Evolutionary conservation across 805 yeast genomes (phyloP), one percentile per base, ranked within the genome.

Genomic region (Yamadazyma scolyti): DNA sequence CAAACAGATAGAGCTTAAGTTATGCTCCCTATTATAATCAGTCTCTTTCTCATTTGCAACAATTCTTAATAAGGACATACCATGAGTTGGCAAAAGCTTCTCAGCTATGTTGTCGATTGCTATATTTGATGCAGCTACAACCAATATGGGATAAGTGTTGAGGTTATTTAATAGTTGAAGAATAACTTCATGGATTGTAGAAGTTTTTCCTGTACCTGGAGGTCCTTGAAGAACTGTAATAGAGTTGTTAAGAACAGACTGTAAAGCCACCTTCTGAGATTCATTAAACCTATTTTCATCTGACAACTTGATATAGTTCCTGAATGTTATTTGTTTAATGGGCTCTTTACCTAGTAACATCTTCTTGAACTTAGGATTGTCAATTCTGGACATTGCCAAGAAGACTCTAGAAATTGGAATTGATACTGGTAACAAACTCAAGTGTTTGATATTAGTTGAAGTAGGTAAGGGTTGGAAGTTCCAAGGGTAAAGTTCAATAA

Each of bases 21-120:
- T 75, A 48, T 80, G 87, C n/a, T 61, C 60, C 11, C 57, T 56
- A 35, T 61, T 64, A 47, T 81, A 81, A 42, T 79, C 84, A 15
- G 65, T 57, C 42, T 81, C 85, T 44, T 79, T 81, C 26, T 75
- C 72, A 31, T 55, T 60, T 0, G 86, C 71, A 2, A 75, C 71
- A 37, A 80, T 75, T 55, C 87, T 64, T 30, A 79, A 51, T 9
- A 79, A 68, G 13, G 72, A 67, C 26, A 66, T 66, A 5, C 68
- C 68, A 39, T 74, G 74, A 18, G 67, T 63, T 8, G 57, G 58
- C 47, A 78, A 50, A 36, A 80, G 58, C 47, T 80, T 79, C 42
- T 80, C 87, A 1, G 87, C 87, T 52, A 81, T 79, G 41, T 81
- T 80, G 50, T 80, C 87, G 44, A 80, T 78, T 2, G 88, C 88